These are phyloP conservation scores for Aquilaria malaccensis DNA, from an alignment of 345 rosid genomes.

Conservation along the genomic window DNA sequence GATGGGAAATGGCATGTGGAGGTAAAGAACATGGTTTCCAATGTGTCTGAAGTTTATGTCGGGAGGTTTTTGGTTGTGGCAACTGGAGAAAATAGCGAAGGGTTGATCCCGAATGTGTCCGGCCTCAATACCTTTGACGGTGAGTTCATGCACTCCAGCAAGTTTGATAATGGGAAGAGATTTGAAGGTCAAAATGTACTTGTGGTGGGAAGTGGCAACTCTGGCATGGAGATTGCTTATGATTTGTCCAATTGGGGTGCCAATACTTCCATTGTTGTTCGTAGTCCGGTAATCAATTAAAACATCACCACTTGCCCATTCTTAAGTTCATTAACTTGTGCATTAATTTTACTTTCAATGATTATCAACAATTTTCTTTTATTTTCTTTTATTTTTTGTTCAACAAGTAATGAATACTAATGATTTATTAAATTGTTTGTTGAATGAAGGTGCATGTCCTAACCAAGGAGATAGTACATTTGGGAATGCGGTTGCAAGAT, in stretches of 20 bases:
- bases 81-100: constrained; percentile 40
- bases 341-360: not conserved
- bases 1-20: constrained; percentile 25
- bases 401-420: not conserved
- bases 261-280: constrained; percentile 31
- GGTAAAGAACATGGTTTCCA: constrained; percentile 10
- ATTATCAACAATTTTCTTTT: not conserved
- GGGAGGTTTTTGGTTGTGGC: constrained; percentile 42
- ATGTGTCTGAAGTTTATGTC: constrained; percentile 17
- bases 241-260: constrained; percentile 36
- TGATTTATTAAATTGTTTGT: not conserved
- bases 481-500: constrained; percentile 22
- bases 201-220: constrained; percentile 63
- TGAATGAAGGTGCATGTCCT: constrained; percentile 26
- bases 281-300: constrained; percentile 26
- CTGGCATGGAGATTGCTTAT: constrained; percentile 61
- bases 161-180: constrained; percentile 24
- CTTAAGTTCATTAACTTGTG: not conserved
- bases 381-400: not conserved
- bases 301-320: not conserved
- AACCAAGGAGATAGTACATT: constrained; percentile 22
- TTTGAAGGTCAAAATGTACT: constrained; percentile 31
- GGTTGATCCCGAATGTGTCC: constrained; percentile 24
- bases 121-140: constrained; percentile 37
- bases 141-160: constrained; percentile 35